Evolutionary conservation across 176 grass and related monocot species (phyloP).

Genomic region (Oryza glaberrima): DNA sequence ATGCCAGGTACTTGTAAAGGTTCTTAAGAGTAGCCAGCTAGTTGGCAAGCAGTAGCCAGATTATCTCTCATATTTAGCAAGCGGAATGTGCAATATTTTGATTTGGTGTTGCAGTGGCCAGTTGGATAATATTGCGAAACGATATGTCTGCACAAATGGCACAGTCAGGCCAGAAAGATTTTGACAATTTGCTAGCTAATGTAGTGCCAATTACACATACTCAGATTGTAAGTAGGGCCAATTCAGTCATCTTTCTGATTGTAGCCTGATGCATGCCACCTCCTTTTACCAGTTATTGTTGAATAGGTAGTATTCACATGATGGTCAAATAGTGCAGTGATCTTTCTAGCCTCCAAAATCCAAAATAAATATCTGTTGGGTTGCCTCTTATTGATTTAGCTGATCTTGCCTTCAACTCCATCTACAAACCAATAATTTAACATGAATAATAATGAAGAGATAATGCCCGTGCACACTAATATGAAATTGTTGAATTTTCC

Average conservation of each 20-base stretch:
- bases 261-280: neutral
- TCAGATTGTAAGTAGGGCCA: neutral
- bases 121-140: neutral
- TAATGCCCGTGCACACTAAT: neutral
- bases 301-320: neutral
- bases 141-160: neutral
- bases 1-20: neutral
- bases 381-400: constrained; percentile 1
- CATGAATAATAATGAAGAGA: neutral
- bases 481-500: neutral
- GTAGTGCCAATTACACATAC: neutral
- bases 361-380: neutral
- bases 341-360: neutral
- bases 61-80: neutral
- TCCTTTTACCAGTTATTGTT: neutral
- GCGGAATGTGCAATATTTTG: neutral
- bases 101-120: neutral
- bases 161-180: neutral
- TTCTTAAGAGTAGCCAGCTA: neutral
- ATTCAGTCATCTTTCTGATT: neutral
- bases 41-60: neutral
- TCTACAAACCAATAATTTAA: neutral
- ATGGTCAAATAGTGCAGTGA: neutral
- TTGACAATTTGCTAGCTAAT: neutral
- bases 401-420: neutral